Evolutionary conservation across 768 basidiomycete species (phyloP), one percentile per base, ranked within the genome.

Genomic region (Dacryopinax primogenitus): DNA sequence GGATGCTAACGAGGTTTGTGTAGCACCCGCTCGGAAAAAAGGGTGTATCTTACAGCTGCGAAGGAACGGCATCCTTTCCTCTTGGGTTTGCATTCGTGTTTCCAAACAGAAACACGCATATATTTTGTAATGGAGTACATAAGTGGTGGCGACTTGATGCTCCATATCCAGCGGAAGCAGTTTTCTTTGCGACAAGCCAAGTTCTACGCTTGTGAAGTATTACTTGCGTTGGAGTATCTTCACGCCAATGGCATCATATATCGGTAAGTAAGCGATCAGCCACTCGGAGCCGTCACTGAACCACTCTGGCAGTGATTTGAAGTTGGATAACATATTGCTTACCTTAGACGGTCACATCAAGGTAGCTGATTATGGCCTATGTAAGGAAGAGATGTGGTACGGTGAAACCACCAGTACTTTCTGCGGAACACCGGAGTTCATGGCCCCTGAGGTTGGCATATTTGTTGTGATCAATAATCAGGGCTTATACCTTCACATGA

Each of bases 91-190:
- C 96, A 98, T 73, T 98, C 95, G 16, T 98, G 96, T 80, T 99
- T 99, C 85, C 96, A 99, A 78, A 98, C 96, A 2, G 96, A 98
- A 76, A 98, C 96, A 2, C 88, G 96, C 23, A 88, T 99, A 63
- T 99, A 99, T 80, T 98, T 99, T 73, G 96, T 98, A 70, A 98
- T 99, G 96, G 96, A 98, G 77, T 99, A 98, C 76, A 89, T 99
- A 68, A 93, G 92, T 72, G 96, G 96, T 66, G 96, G 96, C 70
- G 96, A 99, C 79, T 82, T 99, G 66, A 98, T 99, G 96, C 80
- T 98, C 69, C 96, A 99, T 76, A 98, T 99, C 71, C 96, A 99
- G 74, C 86, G 95, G 73, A 94, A 95, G 77, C 96, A 99, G 72
- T 99, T 99, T 77, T 97, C 95, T 47, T 84, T 98, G 18, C 88